Percentiles rank a stretch among this genome's conserved stretches.
These are phyloP conservation scores for Acacia pycnantha DNA, from an alignment of 331 rosid species.

Conservation along the genomic window DNA sequence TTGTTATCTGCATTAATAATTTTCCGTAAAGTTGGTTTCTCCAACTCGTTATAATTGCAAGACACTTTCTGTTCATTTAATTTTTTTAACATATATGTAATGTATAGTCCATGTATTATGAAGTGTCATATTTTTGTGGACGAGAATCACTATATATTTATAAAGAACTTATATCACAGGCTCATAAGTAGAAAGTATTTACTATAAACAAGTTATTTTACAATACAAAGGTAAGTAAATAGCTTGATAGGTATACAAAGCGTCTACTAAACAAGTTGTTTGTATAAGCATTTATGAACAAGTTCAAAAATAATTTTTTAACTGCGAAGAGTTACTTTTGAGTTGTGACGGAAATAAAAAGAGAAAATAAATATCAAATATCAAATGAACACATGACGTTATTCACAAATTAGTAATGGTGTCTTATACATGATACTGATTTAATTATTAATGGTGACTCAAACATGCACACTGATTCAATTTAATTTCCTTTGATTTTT, in stretches of 20 bases:
- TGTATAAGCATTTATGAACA: neutral
- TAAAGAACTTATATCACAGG: neutral
- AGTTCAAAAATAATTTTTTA: neutral
- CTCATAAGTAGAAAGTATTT: neutral
- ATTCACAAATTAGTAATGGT: neutral
- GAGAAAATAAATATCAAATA: neutral
- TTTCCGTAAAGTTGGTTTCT: neutral
- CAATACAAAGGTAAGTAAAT: no score
- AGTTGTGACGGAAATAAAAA: neutral
- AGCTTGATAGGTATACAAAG: no score
- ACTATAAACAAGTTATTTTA: neutral
- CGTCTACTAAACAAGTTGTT: neutral
- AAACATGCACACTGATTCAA: neutral
- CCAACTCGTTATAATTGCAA: neutral
- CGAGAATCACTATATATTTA: neutral
- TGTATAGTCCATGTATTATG: neutral
- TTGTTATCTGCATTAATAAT: neutral
- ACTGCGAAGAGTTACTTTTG: neutral
- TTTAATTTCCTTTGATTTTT: neutral
- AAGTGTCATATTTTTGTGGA: neutral
- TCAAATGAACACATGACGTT: neutral
- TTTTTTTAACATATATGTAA: neutral
- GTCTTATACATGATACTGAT: neutral
- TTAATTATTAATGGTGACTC: neutral
- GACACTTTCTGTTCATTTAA: neutral